A percentile compares a stretch with the other conserved stretches of the same genome.
Evolutionary conservation across 2,329 filamentous ascomycete species (phyloP).

Genomic region (Chlorencoelia australis): DNA sequence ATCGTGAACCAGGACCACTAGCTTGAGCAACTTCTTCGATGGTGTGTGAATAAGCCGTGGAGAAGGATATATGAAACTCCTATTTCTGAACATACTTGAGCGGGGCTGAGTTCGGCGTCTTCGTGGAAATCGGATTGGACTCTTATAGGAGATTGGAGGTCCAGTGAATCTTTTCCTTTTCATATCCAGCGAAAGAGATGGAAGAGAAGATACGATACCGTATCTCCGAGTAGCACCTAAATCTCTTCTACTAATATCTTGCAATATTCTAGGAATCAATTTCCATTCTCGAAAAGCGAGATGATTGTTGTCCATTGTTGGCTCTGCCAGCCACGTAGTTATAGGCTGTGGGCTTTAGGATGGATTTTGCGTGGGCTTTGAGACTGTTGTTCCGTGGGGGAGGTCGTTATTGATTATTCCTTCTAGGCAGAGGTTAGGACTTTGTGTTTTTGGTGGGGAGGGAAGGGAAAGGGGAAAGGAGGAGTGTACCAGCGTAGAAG

Average conservation of each 20-base stretch:
- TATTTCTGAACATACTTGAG: conserved; percentile 49
- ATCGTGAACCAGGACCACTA: conserved; percentile 47
- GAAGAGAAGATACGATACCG: too few relatives aligned
- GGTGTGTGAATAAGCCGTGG: conserved; percentile 49
- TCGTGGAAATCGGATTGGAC: conserved; percentile 58
- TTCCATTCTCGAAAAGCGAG: conserved; percentile 55
- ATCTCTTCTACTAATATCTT: conserved; percentile 27
- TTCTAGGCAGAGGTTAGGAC: too few relatives aligned
- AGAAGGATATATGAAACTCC: conserved; percentile 57
- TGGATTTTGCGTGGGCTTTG: conserved; percentile 42
- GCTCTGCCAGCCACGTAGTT: conserved; percentile 55
- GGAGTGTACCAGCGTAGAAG: conserved; percentile 18
- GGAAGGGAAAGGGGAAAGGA: too few relatives aligned
- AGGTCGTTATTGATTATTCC: conserved; percentile 38
- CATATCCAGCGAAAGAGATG: too few relatives aligned
- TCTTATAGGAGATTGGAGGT: conserved; percentile 53
- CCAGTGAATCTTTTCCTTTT: too few relatives aligned
- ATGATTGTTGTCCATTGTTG: conserved; percentile 54
- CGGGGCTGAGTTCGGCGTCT: conserved; percentile 54
- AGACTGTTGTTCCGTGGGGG: conserved; percentile 46
- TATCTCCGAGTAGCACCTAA: too few relatives aligned
- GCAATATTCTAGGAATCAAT: conserved; percentile 49
- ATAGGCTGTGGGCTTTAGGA: conserved; percentile 39
- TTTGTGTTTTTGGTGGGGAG: too few relatives aligned
- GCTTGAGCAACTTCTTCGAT: conserved; percentile 58